Evolutionary conservation across 2,329 filamentous ascomycete species (phyloP).

Genomic region (Immersiporthe knoxdaviesiana): DNA sequence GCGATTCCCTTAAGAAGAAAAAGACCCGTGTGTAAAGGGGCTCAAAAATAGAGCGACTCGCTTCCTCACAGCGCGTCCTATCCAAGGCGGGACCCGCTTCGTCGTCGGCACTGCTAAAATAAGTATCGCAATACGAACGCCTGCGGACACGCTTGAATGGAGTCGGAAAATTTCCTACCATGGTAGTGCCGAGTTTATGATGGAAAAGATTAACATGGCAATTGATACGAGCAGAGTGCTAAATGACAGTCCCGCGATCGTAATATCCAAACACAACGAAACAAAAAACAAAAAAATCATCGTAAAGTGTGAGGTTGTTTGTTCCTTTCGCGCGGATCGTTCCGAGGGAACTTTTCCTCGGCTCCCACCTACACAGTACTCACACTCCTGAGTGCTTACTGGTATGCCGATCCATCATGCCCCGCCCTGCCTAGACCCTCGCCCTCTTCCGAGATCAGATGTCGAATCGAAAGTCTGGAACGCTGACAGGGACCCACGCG

Average conservation of each 20-base stretch:
- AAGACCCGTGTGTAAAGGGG: not conserved
- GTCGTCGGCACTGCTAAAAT: slow-evolving; percentile 5
- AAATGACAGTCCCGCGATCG: not conserved
- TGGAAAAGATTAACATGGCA: not conserved
- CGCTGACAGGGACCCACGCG: slow-evolving; percentile 21
- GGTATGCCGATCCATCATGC: slow-evolving; percentile 4
- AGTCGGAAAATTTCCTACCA: not conserved
- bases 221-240: not conserved
- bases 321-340: not conserved
- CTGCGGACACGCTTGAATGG: not conserved
- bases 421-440: not conserved
- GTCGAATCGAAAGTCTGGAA: slow-evolving; percentile 15
- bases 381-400: slow-evolving; percentile 6
- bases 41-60: not conserved
- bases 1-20: not conserved
- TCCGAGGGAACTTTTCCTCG: not conserved
- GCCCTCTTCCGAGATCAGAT: slow-evolving; percentile 6
- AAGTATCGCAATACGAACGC: slow-evolving; percentile 4
- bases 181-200: not conserved
- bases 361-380: not conserved
- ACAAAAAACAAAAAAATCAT: not conserved
- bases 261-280: not conserved
- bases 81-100: slow-evolving; percentile 1
- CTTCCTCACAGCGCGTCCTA: not conserved
- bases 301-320: not conserved